A percentile compares a stretch with the other conserved stretches of the same genome.
Evolutionary conservation across 352 stramenopile genomes (phyloP).

Genomic region (Chrysophaeum taylorii): DNA sequence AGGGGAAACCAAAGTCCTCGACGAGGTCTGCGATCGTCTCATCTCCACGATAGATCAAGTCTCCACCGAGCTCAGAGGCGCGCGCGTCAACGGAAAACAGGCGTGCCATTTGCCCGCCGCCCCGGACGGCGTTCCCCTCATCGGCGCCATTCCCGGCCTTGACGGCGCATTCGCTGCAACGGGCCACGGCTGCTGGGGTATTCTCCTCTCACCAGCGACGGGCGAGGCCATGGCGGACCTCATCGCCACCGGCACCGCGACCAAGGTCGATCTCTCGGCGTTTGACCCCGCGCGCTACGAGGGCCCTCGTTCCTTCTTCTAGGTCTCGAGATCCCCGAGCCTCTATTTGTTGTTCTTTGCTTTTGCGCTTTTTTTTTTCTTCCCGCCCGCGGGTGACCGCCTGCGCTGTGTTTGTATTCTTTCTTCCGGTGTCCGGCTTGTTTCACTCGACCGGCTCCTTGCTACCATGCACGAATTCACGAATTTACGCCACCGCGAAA

Average conservation of each 20-base stretch:
- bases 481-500: too few species aligned
- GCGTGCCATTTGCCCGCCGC: conserved; percentile 45
- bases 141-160: conserved; percentile 33
- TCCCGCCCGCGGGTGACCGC: too few species aligned
- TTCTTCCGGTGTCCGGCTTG: too few species aligned
- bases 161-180: conserved; percentile 34
- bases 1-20: conserved; percentile 28
- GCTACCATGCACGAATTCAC: too few species aligned
- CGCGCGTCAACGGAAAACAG: conserved; percentile 24
- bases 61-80: background rate
- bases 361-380: too few species aligned
- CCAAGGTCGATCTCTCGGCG: conserved; percentile 33
- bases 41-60: conserved; percentile 20
- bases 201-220: conserved; percentile 46
- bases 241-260: conserved; percentile 29
- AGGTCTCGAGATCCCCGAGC: too few species aligned
- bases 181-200: conserved; percentile 52
- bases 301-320: too few species aligned
- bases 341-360: too few species aligned
- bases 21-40: conserved; percentile 25
- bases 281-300: conserved; percentile 28
- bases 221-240: conserved; percentile 44
- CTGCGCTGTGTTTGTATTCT: too few species aligned
- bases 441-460: too few species aligned
- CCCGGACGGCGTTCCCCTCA: conserved; percentile 44